These are phyloP conservation scores for Venturia oleaginea DNA, from an alignment of 2,329 filamentous ascomycete genomes.

Conservation along the genomic window DNA sequence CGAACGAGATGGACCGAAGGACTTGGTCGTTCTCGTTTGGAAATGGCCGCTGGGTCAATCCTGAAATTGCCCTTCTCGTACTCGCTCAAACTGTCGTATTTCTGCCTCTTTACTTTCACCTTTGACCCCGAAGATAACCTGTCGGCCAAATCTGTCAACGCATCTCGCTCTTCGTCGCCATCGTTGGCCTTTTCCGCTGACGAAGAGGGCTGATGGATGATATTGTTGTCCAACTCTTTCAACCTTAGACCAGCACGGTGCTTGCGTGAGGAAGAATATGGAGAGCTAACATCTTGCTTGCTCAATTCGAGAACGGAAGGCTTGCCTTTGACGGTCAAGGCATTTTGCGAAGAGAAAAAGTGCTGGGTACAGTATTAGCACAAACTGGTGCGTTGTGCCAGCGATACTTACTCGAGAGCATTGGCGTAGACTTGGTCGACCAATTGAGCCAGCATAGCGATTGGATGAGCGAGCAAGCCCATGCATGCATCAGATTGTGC, in stretches of 20 bases:
- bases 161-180: not conserved
- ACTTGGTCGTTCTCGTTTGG: not conserved
- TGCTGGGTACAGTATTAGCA: not conserved
- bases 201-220: not conserved
- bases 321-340: not conserved
- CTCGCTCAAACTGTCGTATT: not conserved
- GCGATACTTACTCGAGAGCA: not conserved
- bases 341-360: not conserved
- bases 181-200: not conserved
- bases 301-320: not conserved
- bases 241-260: not conserved
- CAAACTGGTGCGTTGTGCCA: not conserved
- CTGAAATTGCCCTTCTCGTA: not conserved
- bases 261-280: not conserved
- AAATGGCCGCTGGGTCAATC: not conserved
- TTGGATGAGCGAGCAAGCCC: not conserved
- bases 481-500: conserved; percentile 3
- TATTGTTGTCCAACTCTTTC: not conserved
- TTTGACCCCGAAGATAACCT: not conserved
- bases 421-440: not conserved
- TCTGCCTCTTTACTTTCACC: not conserved
- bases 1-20: not conserved
- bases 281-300: not conserved
- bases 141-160: not conserved
- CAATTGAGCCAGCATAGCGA: conserved; percentile 1